Conservation (phyloP, 176 grass and related monocot species). For the Dactylis glomerata region DNA sequence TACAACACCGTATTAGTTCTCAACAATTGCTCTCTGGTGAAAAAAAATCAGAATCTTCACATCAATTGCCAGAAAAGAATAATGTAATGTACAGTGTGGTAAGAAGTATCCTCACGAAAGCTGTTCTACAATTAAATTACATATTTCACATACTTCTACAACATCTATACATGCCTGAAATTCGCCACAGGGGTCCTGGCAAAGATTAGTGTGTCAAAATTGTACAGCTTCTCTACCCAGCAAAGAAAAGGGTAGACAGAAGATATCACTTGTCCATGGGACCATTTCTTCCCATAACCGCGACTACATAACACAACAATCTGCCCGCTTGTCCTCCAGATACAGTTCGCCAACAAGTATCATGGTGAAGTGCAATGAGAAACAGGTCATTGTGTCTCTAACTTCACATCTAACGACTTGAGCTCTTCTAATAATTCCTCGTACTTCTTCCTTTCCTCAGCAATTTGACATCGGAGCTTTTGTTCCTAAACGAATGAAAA, state of each 20-base stretch:
- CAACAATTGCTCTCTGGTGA: background rate
- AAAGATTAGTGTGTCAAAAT: slow-evolving; percentile 36
- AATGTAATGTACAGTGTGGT: background rate
- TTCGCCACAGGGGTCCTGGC: background rate
- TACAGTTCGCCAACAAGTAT: background rate
- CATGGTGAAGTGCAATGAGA: background rate
- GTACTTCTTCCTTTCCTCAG: slow-evolving; percentile 53
- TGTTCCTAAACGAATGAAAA: slow-evolving; percentile 58
- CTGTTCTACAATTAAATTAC: slow-evolving; percentile 10
- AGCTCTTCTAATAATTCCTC: slow-evolving; percentile 62
- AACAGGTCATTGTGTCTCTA: slow-evolving; percentile 33
- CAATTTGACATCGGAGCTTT: slow-evolving; percentile 66
- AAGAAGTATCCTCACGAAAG: background rate
- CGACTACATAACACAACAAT: background rate
- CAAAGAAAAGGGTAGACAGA: background rate
- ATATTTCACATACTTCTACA: slow-evolving; percentile 22
- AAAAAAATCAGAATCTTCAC: background rate
- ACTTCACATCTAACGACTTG: slow-evolving; percentile 58
- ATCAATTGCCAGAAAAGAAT: background rate
- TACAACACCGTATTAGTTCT: background rate
- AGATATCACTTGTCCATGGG: slow-evolving; percentile 5
- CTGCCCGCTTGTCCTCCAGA: background rate
- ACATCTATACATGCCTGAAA: background rate
- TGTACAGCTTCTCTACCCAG: slow-evolving; percentile 25
- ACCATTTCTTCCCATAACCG: slow-evolving; percentile 19